These are phyloP conservation scores for Quercus alba DNA, from an alignment of 306 rosid species.

Conservation along the genomic window DNA sequence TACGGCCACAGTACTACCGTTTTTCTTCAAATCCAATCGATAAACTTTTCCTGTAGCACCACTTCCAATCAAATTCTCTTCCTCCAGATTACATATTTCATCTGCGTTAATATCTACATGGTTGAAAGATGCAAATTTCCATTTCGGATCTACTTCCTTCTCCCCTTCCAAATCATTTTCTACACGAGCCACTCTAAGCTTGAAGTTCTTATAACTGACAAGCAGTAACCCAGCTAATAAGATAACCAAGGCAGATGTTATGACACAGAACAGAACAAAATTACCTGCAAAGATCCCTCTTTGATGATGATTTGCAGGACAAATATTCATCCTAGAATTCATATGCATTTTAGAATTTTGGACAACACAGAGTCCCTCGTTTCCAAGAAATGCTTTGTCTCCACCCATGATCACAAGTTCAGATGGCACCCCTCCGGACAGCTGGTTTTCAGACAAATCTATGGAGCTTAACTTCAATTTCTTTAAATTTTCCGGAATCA, in stretches of 20 bases:
- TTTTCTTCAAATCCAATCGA: constrained; percentile 62
- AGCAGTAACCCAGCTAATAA: constrained; percentile 46
- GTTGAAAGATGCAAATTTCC: constrained; percentile 80
- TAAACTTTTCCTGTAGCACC: constrained; percentile 93
- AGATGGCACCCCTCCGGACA: constrained; percentile 69
- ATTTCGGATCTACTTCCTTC: constrained; percentile 45
- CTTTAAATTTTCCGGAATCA: constrained; percentile 59
- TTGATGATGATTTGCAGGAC: constrained; percentile 34
- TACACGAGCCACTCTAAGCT: constrained; percentile 25
- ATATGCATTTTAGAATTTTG: constrained; percentile 27
- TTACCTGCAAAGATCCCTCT: constrained; percentile 36
- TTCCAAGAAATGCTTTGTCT: constrained; percentile 62
- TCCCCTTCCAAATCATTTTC: constrained; percentile 30
- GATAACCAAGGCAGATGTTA: constrained; percentile 41
- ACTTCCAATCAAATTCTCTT: constrained; percentile 74
- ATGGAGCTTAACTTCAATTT: constrained; percentile 72
- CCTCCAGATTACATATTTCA: constrained; percentile 69
- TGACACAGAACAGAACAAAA: constrained; percentile 42
- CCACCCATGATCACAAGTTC: constrained; percentile 71
- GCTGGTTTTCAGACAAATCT: constrained; percentile 72
- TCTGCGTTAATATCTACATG: constrained; percentile 66
- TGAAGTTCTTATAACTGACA: constrained; percentile 47
- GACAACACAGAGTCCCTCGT: constrained; percentile 69
- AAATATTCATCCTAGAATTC: constrained; percentile 47
- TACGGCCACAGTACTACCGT: constrained; percentile 62